Percentiles rank a stretch among this genome's conserved stretches.
phyloP scores from a whole-genome alignment of 495 filamentous ascomycete species.

The Aspergillus leporis region DNA sequence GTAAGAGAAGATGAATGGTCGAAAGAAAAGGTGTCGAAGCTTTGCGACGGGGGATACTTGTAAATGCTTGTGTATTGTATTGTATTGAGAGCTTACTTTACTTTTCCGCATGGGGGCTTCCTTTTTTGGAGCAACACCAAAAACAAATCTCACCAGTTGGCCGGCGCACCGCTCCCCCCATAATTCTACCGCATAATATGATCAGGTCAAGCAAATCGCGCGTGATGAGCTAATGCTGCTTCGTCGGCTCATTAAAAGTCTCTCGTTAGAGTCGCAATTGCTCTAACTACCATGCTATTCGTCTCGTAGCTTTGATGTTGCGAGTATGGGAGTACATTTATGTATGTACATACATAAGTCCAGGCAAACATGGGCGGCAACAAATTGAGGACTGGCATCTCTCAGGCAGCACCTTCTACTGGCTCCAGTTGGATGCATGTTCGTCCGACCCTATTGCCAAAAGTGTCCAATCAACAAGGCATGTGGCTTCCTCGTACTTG shows the following conservation, averaged over 20 bases:
- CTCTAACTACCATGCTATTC: neutral
- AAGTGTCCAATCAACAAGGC: neutral
- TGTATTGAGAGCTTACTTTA: neutral
- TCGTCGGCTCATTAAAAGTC: too few species aligned
- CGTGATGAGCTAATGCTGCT: too few species aligned
- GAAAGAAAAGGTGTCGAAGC: neutral
- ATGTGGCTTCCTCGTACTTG: slow-evolving; percentile 1
- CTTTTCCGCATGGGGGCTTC: too few species aligned
- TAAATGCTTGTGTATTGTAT: slow-evolving; percentile 1
- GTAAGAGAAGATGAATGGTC: neutral
- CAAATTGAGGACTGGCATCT: neutral
- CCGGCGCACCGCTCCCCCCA: neutral
- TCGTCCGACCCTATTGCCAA: neutral
- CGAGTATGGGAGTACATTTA: too few species aligned
- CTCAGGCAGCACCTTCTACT: neutral
- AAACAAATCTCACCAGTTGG: neutral
- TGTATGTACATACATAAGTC: too few species aligned
- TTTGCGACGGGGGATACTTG: neutral
- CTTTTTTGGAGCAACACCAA: neutral
- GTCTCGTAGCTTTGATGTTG: too few species aligned
- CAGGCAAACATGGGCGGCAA: neutral
- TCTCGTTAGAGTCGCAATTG: neutral
- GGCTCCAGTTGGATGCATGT: neutral
- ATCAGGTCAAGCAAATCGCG: too few species aligned
- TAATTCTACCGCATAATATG: neutral